These are phyloP conservation scores for Kokia cookei DNA, from an alignment of 441 rosid genomes.

Conservation along the genomic window DNA sequence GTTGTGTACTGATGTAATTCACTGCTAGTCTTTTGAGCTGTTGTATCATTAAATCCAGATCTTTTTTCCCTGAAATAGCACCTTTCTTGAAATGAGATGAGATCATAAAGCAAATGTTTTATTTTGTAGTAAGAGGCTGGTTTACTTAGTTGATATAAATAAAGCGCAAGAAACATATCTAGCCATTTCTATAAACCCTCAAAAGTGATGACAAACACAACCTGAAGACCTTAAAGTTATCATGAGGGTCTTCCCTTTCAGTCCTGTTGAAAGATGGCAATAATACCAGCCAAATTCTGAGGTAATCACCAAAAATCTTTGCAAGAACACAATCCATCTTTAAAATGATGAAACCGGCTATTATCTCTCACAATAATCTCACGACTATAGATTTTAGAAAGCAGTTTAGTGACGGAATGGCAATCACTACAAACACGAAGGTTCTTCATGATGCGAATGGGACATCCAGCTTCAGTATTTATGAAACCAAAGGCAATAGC, in stretches of 20 bases:
- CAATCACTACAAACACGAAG: slow-evolving; percentile 50
- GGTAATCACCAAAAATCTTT: slow-evolving; percentile 48
- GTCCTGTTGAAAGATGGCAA: background rate
- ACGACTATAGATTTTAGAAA: slow-evolving; percentile 34
- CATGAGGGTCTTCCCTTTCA: background rate
- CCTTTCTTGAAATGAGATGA: background rate
- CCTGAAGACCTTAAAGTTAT: background rate
- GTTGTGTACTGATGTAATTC: slow-evolving; percentile 14
- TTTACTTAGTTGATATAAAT: background rate
- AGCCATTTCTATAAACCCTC: background rate
- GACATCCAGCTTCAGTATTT: slow-evolving; percentile 22
- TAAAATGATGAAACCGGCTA: slow-evolving; percentile 54
- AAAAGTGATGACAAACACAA: background rate
- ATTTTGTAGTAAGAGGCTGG: background rate
- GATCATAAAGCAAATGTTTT: background rate
- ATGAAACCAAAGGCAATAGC: slow-evolving; percentile 54
- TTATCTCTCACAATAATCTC: slow-evolving; percentile 59
- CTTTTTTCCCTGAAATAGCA: background rate
- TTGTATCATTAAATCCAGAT: background rate
- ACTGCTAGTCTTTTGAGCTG: background rate
- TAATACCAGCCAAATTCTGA: background rate
- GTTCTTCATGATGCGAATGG: slow-evolving; percentile 47
- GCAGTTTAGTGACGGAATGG: slow-evolving; percentile 41
- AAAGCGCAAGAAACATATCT: background rate
- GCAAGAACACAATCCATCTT: slow-evolving; percentile 50